phyloP scores from a whole-genome alignment of 2,329 filamentous ascomycete genomes.

The Fusarium chaquense region DNA sequence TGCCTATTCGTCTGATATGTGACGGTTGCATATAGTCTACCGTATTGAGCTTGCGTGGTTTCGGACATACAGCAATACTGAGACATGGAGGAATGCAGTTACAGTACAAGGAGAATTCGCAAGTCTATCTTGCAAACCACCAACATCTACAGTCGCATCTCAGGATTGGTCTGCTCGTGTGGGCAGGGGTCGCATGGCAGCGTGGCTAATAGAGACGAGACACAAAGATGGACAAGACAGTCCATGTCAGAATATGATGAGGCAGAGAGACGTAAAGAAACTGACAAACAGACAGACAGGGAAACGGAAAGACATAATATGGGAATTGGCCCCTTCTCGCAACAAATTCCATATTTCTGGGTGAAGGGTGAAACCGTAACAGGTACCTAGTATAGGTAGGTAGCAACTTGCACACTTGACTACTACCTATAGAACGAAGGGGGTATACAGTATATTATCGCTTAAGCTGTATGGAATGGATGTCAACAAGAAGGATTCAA shows the following conservation, averaged over 20 bases:
- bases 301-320: background rate
- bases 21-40: constrained; percentile 13
- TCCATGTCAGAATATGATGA: background rate
- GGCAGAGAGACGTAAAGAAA: background rate
- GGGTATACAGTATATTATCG: background rate
- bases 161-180: constrained; percentile 24
- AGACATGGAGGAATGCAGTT: constrained; percentile 38
- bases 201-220: constrained; percentile 31
- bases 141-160: background rate
- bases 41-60: constrained; percentile 2
- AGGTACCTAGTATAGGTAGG: background rate
- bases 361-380: constrained; percentile 10
- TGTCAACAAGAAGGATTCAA: background rate
- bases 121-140: constrained; percentile 1
- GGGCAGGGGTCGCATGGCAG: constrained; percentile 36
- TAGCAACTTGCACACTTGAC: background rate
- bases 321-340: constrained; percentile 16
- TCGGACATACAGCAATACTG: constrained; percentile 13
- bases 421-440: constrained; percentile 24
- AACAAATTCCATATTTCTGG: constrained; percentile 15
- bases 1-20: constrained; percentile 25
- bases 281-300: background rate
- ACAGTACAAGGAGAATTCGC: constrained; percentile 6
- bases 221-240: constrained; percentile 16
- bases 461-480: constrained; percentile 16